Evolutionary conservation across 1,139 yeast genomes (phyloP), one percentile per base, ranked within the genome.

Genomic region (Barnettozyma hawaiiensis): DNA sequence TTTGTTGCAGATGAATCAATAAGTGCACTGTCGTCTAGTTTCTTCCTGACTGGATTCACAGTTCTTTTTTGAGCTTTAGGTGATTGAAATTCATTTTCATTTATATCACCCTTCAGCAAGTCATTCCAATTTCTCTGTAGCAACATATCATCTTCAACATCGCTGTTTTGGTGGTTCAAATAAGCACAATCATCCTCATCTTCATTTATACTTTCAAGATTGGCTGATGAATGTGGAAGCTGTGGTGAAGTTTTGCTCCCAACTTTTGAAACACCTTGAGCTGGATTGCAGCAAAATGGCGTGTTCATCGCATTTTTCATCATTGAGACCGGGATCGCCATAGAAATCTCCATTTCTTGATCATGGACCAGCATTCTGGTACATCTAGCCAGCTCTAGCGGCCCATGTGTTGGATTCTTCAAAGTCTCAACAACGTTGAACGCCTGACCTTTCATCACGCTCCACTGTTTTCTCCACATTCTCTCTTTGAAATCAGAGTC

Each of bases 391-490:
- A 83, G 64, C 48, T 82, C 89, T 45, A 81, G 63, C 0, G 89
- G 90, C 0, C 89, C 87, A 40, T 79, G 82, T 37, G 73, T 71
- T 2, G 70, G 67, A 34, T 69, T 62, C 52, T 77, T 78, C 42
- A 83, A 61, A 1, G 81, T 71, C 51, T 83, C 87, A 5, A 82
- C 83, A 7, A 83, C 82, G 51, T 82, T 82, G 62, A 81, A 82
- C 0, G 92, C 87, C 54, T 84, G 92, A 0, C 94, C 94, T 55
- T 83, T 83, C 53, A 84, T 54, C 1, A 83, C 83, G 0, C 86
- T 80, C 67, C 82, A 69, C 54, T 84, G 92, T 46, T 76, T 73
- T 34, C 63, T 65, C 81, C 85, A 83, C 78, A 81, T 71, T 39
- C 86, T 64, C 48, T 74, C 78, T 48, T 75, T 77, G 58, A 81